Conservation (phyloP, 179 eudicot species). For the Spergularia azorica region DNA sequence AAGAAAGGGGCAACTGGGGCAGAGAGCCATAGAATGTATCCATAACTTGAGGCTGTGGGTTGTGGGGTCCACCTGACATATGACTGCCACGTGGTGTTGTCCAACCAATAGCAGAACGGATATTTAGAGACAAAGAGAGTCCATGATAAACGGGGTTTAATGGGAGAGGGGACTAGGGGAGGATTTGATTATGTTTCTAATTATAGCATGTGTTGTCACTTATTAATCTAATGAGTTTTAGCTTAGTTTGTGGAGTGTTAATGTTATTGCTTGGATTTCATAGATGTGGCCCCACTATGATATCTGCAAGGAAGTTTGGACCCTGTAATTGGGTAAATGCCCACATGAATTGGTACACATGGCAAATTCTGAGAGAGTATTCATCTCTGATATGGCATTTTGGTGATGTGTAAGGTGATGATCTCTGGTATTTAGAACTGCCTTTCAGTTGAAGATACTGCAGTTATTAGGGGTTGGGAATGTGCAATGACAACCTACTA, state of each 20-base stretch:
- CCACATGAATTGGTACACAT: conserved; percentile 35
- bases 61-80: conserved; percentile 51
- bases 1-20: conserved; percentile 33
- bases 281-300: conserved; percentile 30
- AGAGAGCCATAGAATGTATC: conserved; percentile 49
- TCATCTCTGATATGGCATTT: conserved; percentile 30
- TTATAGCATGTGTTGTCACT: conserved; percentile 18
- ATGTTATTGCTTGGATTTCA: conserved; percentile 21
- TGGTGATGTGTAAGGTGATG: conserved; percentile 31
- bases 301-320: conserved; percentile 26
- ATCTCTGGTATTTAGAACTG: conserved; percentile 20
- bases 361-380: conserved; percentile 11
- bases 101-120: conserved; percentile 30
- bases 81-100: conserved; percentile 71
- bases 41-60: conserved; percentile 52
- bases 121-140: conserved; percentile 15
- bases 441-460: conserved; percentile 28
- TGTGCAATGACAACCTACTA: conserved; percentile 15
- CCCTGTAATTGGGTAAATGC: conserved; percentile 23
- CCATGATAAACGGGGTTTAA: conserved; percentile 21
- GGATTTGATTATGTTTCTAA: conserved; percentile 17
- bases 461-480: conserved; percentile 21
- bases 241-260: conserved; percentile 7
- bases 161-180: not conserved
- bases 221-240: conserved; percentile 13